Evolutionary conservation across 345 rosid species (phyloP), one percentile per base, ranked within the genome.

Genomic region (Bruguiera sexangula): DNA sequence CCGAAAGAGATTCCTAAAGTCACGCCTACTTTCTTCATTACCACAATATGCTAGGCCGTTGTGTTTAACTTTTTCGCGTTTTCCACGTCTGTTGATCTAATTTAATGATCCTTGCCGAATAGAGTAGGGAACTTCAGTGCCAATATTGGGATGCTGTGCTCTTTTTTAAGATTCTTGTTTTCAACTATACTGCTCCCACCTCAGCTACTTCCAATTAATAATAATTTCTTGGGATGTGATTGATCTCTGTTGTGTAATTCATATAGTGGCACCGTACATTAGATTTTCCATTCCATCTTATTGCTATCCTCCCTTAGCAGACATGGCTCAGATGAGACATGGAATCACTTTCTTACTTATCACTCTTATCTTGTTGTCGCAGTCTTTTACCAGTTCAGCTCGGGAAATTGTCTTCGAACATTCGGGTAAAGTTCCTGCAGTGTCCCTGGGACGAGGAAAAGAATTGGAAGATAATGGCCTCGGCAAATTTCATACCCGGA

Each of bases 351-450:
- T 70, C 62, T 4, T 78, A 20, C 66, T 78, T 46, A 22, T 70
- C 43, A 27, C 18, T 46, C 72, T 70, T 29, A 19, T 70, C 43
- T 53, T 74, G 13, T 0, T 70, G 27, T 58, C 70, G 24, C 66
- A 22, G 5, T 52, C 67, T 51, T 67, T 78, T 70, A 59, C 73
- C 39, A 56, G 32, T 39, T 66, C 77, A 16, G 51, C 72, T 61
- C 58, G 5, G 29, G 46, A 32, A 27, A 4, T 8, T 19, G 52
- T 50, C 46, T 30, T 6, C 1, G 24, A 60, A 22, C 57, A 65
- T 22, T n/a, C 50, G 6, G 15, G 58, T 15, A 48, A 26, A 5
- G 55, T 36, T 31, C 58, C 30, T 1, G 52, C 31, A 39, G 8
- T 4, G 19, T 20, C 34, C 52, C 60, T 61, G 30, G 21, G 11